These are phyloP conservation scores for Penicillium oxalicum DNA, from an alignment of 2,329 filamentous ascomycete genomes.

Conservation along the genomic window DNA sequence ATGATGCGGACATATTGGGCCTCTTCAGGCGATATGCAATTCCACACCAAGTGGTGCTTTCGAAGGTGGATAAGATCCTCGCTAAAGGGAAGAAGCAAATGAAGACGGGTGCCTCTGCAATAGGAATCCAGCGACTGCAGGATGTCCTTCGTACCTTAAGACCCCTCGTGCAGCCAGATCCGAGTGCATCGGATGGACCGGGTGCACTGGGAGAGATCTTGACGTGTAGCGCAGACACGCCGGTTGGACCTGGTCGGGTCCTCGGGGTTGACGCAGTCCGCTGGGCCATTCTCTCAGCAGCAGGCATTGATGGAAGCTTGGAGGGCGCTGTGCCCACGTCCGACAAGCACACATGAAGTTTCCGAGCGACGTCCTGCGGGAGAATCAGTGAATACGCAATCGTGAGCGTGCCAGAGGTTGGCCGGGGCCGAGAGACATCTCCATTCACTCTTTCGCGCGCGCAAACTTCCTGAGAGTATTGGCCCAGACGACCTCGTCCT, in stretches of 20 bases:
- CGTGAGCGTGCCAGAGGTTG: too few relatives aligned
- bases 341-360: not conserved
- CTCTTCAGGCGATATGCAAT: conserved; percentile 53
- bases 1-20: conserved; percentile 53
- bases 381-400: not conserved
- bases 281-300: conserved; percentile 59
- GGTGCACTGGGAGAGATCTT: conserved; percentile 55
- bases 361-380: not conserved
- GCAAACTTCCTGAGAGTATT: too few relatives aligned
- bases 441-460: too few relatives aligned
- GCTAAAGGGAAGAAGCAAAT: conserved; percentile 27
- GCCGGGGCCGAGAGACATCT: too few relatives aligned
- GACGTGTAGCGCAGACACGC: conserved; percentile 51
- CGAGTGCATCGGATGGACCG: conserved; percentile 31
- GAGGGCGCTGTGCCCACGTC: conserved; percentile 10
- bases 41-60: conserved; percentile 60
- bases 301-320: conserved; percentile 47
- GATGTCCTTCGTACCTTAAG: conserved; percentile 36
- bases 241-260: conserved; percentile 41
- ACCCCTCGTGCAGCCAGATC: conserved; percentile 40
- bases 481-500: too few relatives aligned
- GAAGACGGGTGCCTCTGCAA: conserved; percentile 26
- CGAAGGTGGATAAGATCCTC: conserved; percentile 58
- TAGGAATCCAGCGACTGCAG: conserved; percentile 32
- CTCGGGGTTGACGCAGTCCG: conserved; percentile 58